A percentile compares a stretch with the other conserved stretches of the same genome.
These are phyloP conservation scores for Platanthera zijinensis DNA, from an alignment of 106 monocot genomes.

Conservation along the genomic window DNA sequence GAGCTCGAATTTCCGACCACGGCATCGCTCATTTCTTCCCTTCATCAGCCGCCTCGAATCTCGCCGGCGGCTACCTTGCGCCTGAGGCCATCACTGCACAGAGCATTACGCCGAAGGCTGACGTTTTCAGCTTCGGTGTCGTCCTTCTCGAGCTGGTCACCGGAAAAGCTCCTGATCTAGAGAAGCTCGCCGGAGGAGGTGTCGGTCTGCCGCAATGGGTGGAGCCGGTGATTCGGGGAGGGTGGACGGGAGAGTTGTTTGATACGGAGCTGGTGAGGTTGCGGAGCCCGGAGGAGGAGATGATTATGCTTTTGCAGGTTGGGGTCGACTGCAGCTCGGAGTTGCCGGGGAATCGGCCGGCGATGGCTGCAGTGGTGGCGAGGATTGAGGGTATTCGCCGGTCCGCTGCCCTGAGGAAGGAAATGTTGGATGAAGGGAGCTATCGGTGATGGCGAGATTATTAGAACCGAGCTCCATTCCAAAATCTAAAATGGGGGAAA, in stretches of 20 bases:
- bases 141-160: conserved; percentile 10
- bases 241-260: conserved; percentile 54
- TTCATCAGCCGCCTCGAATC: neutral
- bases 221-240: conserved; percentile 48
- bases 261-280: conserved; percentile 39
- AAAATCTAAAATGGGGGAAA: too few relatives aligned
- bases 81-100: neutral
- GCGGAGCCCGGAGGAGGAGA: conserved; percentile 42
- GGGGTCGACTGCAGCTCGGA: conserved; percentile 38
- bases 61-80: too few relatives aligned
- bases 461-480: too few relatives aligned
- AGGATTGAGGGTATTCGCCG: conserved; percentile 33
- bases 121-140: conserved; percentile 14
- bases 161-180: conserved; percentile 25
- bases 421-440: neutral
- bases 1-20: conserved; percentile 10
- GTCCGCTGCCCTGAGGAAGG: neutral
- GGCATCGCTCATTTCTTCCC: conserved; percentile 4
- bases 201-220: conserved; percentile 48
- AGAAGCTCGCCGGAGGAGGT: neutral
- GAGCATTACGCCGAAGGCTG: conserved; percentile 6
- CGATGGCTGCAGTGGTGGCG: conserved; percentile 28
- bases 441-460: too few relatives aligned
- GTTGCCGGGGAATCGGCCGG: conserved; percentile 35
- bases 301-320: conserved; percentile 52